Evolutionary conservation across 306 rosid genomes (phyloP).

Genomic region (Heteromeles arbutifolia): DNA sequence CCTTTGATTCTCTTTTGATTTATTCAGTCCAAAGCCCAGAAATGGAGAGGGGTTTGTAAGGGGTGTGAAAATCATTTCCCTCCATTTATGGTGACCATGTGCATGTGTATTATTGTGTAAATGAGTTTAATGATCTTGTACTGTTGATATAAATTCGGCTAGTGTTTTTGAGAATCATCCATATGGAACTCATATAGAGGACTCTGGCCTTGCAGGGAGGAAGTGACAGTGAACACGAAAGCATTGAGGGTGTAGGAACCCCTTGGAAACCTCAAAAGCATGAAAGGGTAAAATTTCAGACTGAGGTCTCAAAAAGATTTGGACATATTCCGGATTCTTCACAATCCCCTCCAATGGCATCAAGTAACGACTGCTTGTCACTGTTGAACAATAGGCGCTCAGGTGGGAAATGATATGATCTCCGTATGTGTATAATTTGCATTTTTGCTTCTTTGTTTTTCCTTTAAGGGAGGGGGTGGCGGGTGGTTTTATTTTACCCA

Average conservation of each 20-base stretch:
- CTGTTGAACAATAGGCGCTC: constrained; percentile 72
- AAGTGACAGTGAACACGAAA: constrained; percentile 83
- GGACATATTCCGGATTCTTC: constrained; percentile 57
- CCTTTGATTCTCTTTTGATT: too few relatives aligned
- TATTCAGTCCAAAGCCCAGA: too few relatives aligned
- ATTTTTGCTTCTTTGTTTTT: not conserved
- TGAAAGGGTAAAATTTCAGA: constrained; percentile 41
- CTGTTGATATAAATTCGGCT: not conserved
- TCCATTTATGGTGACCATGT: not conserved
- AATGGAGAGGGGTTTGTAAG: too few relatives aligned
- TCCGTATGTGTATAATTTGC: not conserved
- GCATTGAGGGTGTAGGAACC: constrained; percentile 50
- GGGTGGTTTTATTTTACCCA: not conserved
- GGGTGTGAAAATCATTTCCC: too few relatives aligned
- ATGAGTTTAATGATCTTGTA: not conserved
- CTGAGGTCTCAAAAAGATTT: constrained; percentile 39
- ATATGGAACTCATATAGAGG: constrained; percentile 24
- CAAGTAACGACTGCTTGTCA: constrained; percentile 71
- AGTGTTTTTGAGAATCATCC: constrained; percentile 5
- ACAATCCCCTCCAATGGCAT: constrained; percentile 51
- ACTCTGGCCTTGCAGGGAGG: constrained; percentile 60
- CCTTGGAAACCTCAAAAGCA: constrained; percentile 53
- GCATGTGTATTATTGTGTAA: not conserved
- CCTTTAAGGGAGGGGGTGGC: not conserved
- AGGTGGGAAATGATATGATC: constrained; percentile 46